phyloP scores from a whole-genome alignment of 176 grass and related monocot genomes.

The Olyra latifolia region DNA sequence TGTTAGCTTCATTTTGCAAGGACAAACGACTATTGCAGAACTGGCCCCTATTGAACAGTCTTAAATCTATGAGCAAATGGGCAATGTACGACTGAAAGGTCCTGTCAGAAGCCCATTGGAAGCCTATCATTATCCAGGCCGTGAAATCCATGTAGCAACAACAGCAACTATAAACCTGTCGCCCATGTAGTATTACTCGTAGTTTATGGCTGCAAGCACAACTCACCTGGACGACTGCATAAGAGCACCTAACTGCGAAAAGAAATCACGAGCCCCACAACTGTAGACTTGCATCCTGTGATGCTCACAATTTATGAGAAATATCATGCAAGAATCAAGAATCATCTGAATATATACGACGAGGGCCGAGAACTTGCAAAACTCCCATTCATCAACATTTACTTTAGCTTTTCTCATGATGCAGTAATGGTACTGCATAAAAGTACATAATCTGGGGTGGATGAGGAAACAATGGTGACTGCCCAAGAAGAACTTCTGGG shows the following conservation, averaged over 20 bases:
- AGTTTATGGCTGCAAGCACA: background rate
- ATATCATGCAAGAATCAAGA: background rate
- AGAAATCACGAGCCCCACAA: background rate
- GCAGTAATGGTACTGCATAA: too few relatives aligned
- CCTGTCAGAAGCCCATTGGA: background rate
- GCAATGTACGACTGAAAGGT: background rate
- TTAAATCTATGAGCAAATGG: background rate
- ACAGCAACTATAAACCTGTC: background rate
- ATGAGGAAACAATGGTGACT: background rate
- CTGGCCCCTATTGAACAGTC: background rate
- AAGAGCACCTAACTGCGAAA: background rate
- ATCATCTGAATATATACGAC: background rate
- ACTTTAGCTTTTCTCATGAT: background rate
- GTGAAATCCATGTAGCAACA: background rate
- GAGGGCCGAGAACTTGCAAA: constrained; percentile 3
- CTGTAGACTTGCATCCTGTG: background rate
- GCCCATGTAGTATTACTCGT: background rate
- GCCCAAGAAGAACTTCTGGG: constrained; percentile 11
- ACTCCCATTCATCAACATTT: background rate
- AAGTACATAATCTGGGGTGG: background rate
- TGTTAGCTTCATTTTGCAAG: background rate
- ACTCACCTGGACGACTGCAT: background rate
- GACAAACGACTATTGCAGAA: background rate
- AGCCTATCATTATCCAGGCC: background rate
- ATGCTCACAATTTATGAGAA: background rate